Base-by-base conservation (phyloP, 371 early-diverging fungal genomes). In the Choanephora cucurbitarum region DNA sequence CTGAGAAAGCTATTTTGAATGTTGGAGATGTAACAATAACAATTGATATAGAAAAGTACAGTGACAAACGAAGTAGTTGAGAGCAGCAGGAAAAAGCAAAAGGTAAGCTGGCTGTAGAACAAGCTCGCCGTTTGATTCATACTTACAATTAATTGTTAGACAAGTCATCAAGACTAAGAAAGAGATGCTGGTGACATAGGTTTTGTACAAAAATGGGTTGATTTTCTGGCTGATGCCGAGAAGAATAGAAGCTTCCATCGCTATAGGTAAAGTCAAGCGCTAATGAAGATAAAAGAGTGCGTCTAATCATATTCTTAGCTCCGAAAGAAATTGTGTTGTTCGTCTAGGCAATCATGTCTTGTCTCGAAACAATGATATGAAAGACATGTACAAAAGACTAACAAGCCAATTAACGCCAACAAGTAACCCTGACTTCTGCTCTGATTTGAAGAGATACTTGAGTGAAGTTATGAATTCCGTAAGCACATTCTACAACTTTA, bases 321-420 rank as follows among this genome's bases (percentile, higher is more conserved):
- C 57, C n/a, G 57, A 57, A 51, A 57, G 44, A 39, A 50, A 50
- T n/a, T 44, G 57, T 44, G 45, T 57, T 44, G 23, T 39, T 19
- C 51, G 44, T 57, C 50, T 57, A 44, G 49, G 49, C 49, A 32
- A 49, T 22, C 48, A 56, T 32, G 44, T 56, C 43, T 56, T 52
- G 40, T 34, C 59, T 17, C 53, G 52, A 33, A 52, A 52, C 13
- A 31, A 49, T 42, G 52, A 48, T 19, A 19, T 48, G 17, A 59
- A 52, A 59, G 52, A 59, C 0, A 19, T 41, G 34, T 59, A 59
- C 43, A 41, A 49, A 17, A 5, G 48, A 40, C 42, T 52, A 33
- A 52, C 47, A 37, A 52, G 52, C 43, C 59, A 52, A 23, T 41
- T 52, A 42, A 40, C 31, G 23, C 59, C 41, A 52, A 41, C 2